Evolutionary conservation across 345 rosid genomes (phyloP).

Genomic region (Melaleuca alternifolia): DNA sequence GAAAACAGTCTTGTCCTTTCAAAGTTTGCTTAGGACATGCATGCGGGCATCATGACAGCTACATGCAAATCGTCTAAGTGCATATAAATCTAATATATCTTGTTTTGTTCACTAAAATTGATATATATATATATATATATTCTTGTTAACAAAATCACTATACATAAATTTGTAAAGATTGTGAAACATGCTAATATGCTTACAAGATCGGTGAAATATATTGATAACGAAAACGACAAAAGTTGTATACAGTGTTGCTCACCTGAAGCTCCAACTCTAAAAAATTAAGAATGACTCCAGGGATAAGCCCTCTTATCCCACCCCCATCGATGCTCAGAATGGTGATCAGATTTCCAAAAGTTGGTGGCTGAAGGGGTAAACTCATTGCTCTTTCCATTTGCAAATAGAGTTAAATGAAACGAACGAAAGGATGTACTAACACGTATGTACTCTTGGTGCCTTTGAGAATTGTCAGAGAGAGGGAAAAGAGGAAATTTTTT

Average conservation of each 20-base stretch:
- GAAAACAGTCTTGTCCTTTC: constrained; percentile 12
- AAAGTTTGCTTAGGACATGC: neutral
- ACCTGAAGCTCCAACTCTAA: constrained; percentile 29
- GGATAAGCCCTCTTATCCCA: constrained; percentile 36
- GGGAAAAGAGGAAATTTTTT: neutral
- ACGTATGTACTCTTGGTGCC: neutral
- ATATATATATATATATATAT: too few species aligned
- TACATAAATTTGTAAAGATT: neutral
- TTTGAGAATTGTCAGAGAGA: neutral
- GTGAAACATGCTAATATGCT: too few species aligned
- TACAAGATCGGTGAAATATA: too few species aligned
- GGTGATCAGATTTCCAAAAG: constrained; percentile 18
- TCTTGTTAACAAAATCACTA: neutral
- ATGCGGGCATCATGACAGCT: neutral
- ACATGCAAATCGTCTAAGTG: neutral
- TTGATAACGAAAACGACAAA: too few species aligned
- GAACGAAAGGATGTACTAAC: neutral
- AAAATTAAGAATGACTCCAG: constrained; percentile 16
- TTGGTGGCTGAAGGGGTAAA: constrained; percentile 11
- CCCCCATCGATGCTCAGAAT: constrained; percentile 43
- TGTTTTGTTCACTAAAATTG: neutral
- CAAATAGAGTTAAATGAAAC: neutral
- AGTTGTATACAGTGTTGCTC: too few species aligned
- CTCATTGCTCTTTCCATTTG: neutral
- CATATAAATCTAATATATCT: neutral